Evolutionary conservation across 1,139 yeast genomes (phyloP).

Genomic region (Lodderomyces pseudojiufengensis): DNA sequence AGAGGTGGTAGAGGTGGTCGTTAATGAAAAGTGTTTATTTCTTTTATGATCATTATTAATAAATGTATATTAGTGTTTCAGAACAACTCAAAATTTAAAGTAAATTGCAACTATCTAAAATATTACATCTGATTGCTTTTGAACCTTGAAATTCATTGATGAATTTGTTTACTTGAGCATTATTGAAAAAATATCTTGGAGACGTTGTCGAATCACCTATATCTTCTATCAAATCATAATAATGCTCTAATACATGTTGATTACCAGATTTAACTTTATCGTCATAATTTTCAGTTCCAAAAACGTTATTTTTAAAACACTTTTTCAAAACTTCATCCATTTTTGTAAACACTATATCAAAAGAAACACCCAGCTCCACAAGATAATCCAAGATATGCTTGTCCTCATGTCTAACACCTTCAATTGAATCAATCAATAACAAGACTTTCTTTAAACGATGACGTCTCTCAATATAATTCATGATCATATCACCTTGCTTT

Average conservation of each 20-base stretch:
- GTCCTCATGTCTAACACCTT: constrained; percentile 60
- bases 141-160: constrained; percentile 29
- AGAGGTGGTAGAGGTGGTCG: constrained; percentile 14
- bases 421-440: constrained; percentile 55
- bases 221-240: constrained; percentile 9
- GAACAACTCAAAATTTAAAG: constrained; percentile 49
- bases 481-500: constrained; percentile 67
- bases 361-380: constrained; percentile 54
- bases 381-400: constrained; percentile 48
- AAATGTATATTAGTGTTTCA: not conserved
- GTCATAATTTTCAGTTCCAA: constrained; percentile 4
- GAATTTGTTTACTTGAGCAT: constrained; percentile 23
- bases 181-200: constrained; percentile 35
- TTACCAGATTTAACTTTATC: constrained; percentile 21
- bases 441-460: constrained; percentile 54
- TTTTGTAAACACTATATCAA: constrained; percentile 75
- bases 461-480: constrained; percentile 57
- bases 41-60: constrained; percentile 17
- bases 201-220: constrained; percentile 24
- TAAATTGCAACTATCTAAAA: constrained; percentile 30
- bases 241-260: constrained; percentile 22
- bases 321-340: constrained; percentile 50
- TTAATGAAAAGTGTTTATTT: constrained; percentile 9
- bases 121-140: constrained; percentile 32
- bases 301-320: constrained; percentile 11